A percentile compares a stretch with the other conserved stretches of the same genome.
phyloP scores from a whole-genome alignment of 371 early-diverging fungal species.

The Chytridium lagenaria region DNA sequence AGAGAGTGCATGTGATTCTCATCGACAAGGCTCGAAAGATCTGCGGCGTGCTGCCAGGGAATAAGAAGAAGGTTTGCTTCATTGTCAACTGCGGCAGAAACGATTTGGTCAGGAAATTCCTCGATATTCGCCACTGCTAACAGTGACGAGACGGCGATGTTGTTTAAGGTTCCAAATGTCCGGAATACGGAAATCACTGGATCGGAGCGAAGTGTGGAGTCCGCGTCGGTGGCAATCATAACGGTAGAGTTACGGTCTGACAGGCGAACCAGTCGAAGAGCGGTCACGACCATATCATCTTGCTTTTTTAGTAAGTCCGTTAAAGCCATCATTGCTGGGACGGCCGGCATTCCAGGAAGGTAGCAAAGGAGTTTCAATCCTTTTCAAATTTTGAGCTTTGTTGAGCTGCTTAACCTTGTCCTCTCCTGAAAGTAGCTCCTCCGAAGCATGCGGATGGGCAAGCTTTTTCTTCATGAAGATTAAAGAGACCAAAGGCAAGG shows the following conservation, averaged over 20 bases:
- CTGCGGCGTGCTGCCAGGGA: conserved; percentile 27
- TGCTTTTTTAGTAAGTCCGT: conserved; percentile 42
- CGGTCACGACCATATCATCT: conserved; percentile 36
- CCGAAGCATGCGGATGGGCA: not conserved
- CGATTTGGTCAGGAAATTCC: conserved; percentile 59
- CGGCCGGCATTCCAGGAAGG: conserved; percentile 69
- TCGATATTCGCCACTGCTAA: conserved; percentile 22
- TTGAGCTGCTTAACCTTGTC: conserved; percentile 9
- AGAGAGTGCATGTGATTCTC: conserved; percentile 30
- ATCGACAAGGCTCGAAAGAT: conserved; percentile 13
- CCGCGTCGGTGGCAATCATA: conserved; percentile 68
- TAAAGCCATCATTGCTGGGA: conserved; percentile 77
- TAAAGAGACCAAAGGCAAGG: conserved; percentile 54
- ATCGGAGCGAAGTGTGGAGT: conserved; percentile 61
- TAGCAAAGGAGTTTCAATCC: conserved; percentile 54
- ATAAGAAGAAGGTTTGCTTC: conserved; percentile 45
- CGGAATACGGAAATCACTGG: conserved; percentile 70
- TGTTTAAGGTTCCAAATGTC: conserved; percentile 67
- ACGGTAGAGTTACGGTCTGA: conserved; percentile 75
- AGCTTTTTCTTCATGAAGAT: conserved; percentile 28
- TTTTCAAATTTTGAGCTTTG: conserved; percentile 17
- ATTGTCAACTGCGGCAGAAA: conserved; percentile 45
- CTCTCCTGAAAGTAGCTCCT: not conserved
- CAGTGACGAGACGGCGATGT: conserved; percentile 48
- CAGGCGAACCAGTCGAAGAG: conserved; percentile 73